Conservation (phyloP, 225 moss, liverwort and hornwort species). For the Physcomitrellopsis africana region DNA sequence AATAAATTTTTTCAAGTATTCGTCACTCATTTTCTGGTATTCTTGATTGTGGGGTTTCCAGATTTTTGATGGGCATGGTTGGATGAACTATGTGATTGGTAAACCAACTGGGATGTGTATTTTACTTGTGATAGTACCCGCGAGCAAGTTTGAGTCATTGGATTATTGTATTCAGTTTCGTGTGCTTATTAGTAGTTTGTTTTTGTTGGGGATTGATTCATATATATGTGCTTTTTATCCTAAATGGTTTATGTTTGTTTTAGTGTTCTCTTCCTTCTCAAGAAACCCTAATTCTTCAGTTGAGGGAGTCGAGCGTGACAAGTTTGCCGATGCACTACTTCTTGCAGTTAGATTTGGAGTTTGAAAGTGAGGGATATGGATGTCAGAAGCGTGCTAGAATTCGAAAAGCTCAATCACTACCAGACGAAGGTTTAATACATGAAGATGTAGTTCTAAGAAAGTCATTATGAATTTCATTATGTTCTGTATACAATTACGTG, state of each 20-base stretch:
- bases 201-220: background rate
- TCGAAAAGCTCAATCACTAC: background rate
- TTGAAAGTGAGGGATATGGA: background rate
- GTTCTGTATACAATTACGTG: background rate
- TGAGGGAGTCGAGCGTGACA: background rate
- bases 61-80: background rate
- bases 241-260: background rate
- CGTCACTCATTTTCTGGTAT: background rate
- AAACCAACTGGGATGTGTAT: background rate
- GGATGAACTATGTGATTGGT: background rate
- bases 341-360: background rate
- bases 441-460: background rate
- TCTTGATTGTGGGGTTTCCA: background rate
- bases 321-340: background rate
- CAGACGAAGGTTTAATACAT: background rate
- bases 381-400: background rate
- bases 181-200: background rate
- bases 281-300: conserved; percentile 32
- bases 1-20: background rate
- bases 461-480: background rate
- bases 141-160: background rate
- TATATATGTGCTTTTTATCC: background rate
- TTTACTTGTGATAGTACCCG: background rate
- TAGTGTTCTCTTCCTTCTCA: background rate
- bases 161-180: background rate